Evolutionary conservation across 371 early-diverging fungal genomes (phyloP), one percentile per base, ranked within the genome.

Genomic region (Rozella allomycis): DNA sequence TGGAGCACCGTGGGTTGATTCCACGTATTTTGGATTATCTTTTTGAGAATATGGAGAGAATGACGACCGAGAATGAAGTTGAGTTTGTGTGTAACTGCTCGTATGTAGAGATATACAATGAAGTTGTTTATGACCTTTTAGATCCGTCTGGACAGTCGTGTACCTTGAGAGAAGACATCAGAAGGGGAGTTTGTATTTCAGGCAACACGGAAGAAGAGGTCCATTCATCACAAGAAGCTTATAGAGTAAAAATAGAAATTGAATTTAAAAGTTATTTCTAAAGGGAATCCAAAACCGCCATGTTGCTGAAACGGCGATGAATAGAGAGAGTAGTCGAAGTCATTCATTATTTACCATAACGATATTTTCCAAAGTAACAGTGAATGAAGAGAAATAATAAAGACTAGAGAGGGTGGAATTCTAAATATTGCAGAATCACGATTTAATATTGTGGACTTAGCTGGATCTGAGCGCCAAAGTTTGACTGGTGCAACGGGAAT

Each of bases 391-490:
- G n/a, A n/a, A n/a, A n/a, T n/a, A n/a, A n/a, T n/a, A n/a, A n/a
- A n/a, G n/a, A n/a, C n/a, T n/a, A 23, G 25, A 30, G 12, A 75
- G 74, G 18, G 74, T 76, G 7, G 26, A 29, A 59, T 43, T 25
- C 13, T 2, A 7, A 0, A 1, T 9, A 36, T 21, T 8, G 17
- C 3, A 29, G 25, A 1, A 16, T 70, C 78, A 18, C 54, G 78
- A 20, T 70, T 26, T 30, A 57, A 12, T 33, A 37, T 60, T 20
- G 42, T 52, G 12, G 55, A 57, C 38, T 35, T 74, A 30, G 96
- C 93, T 6, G 94, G 96, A 31, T 82, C 84, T 41, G 99, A 99
- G 55, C 68, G 98, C 17, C 81, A 86, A 13, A 73, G 80, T 29
- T 72, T 82, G 29, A 96, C 98, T 0, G 85, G 90, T 25, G 91